phyloP scores from a whole-genome alignment of 192 early-diverging fungal genomes.

The Backusella sp. region DNA sequence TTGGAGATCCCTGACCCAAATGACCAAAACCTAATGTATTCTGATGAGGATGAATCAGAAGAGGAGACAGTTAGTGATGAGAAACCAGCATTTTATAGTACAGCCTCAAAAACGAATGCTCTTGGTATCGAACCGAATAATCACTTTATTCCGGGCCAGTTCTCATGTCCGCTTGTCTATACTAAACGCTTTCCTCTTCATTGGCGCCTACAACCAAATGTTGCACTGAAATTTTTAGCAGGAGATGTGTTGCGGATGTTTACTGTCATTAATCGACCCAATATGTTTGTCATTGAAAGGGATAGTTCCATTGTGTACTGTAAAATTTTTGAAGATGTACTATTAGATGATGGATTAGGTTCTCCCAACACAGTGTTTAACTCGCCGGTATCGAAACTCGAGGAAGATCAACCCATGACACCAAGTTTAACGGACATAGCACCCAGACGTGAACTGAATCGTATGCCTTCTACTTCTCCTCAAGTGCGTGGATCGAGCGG shows the following conservation, averaged over 20 bases:
- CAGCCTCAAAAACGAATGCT: background rate
- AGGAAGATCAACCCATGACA: background rate
- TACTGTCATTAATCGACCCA: constrained; percentile 65
- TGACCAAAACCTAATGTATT: constrained; percentile 35
- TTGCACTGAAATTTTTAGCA: constrained; percentile 59
- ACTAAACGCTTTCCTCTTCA: constrained; percentile 64
- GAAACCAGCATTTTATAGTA: background rate
- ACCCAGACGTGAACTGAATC: background rate
- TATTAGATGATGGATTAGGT: background rate
- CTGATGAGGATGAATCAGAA: constrained; percentile 53
- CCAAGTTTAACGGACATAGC: background rate
- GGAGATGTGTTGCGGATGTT: constrained; percentile 53
- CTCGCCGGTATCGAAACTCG: background rate
- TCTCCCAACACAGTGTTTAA: background rate
- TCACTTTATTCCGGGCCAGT: constrained; percentile 55
- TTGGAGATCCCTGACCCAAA: constrained; percentile 42
- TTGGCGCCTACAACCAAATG: constrained; percentile 65
- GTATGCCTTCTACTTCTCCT: background rate
- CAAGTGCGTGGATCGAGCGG: background rate
- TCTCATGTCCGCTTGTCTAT: constrained; percentile 70
- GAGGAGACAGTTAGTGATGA: constrained; percentile 29
- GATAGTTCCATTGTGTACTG: constrained; percentile 54
- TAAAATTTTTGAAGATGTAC: constrained; percentile 43
- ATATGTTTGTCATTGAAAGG: constrained; percentile 69
- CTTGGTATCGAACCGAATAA: background rate